Conservation (phyloP, 2,329 filamentous ascomycete species). For the Diaporthe ilicicola region DNA sequence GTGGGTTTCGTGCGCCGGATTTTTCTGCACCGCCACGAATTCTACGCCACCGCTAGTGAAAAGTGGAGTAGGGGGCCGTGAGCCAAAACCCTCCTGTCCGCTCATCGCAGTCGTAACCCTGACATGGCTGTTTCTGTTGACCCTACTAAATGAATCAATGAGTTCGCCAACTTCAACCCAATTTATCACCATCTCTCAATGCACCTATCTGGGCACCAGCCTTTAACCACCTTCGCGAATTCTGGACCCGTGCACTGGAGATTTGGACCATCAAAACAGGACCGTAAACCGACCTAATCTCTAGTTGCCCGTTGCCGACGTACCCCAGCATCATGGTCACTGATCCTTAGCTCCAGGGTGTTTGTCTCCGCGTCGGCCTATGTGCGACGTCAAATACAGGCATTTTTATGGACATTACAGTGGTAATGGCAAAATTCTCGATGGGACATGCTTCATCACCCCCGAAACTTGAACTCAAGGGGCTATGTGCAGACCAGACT, state of each 20-base stretch:
- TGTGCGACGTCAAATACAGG: background rate
- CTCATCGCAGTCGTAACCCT: background rate
- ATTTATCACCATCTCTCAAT: background rate
- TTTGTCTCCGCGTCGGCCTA: background rate
- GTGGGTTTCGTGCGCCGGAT: slow-evolving; percentile 25
- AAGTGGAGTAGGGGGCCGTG: background rate
- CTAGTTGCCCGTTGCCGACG: background rate
- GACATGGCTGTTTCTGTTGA: background rate
- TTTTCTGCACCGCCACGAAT: slow-evolving; percentile 21
- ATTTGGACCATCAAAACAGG: background rate
- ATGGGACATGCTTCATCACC: no score
- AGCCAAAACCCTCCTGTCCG: no score
- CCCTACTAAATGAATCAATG: background rate
- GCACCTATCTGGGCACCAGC: background rate
- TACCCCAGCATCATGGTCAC: background rate
- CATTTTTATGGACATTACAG: no score
- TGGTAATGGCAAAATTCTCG: no score
- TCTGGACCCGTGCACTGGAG: background rate
- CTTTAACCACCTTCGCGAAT: background rate
- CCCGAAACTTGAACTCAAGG: background rate
- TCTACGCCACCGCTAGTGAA: slow-evolving; percentile 14
- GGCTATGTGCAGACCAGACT: background rate
- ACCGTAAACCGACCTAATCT: background rate
- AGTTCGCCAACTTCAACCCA: no score
- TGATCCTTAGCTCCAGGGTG: background rate